Base-by-base conservation (phyloP, 2,329 filamentous ascomycete genomes). In the Beauveria rudraprayagi region DNA sequence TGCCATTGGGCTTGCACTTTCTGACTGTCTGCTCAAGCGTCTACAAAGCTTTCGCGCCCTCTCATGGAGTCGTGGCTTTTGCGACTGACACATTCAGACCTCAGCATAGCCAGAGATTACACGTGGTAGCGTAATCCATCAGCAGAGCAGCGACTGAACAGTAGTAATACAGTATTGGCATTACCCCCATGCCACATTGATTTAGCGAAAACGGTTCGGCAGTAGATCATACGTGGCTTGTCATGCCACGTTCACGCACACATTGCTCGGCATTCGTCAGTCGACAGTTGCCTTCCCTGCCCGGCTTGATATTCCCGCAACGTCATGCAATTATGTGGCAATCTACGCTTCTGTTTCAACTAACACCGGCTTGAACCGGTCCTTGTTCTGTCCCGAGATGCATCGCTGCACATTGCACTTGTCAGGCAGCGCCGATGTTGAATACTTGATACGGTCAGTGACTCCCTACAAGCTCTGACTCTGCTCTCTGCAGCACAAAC, bases 121-220 rank as follows among this genome's bases (percentile, higher is more conserved):
- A 46, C 48, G 10, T n/a, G 8, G 16, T n/a, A 43, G 46, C 19
- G 56, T 59, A 59, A 59, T 58, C 9, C 22, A 59, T 17, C 22
- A 50, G 34, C 22, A 41, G 8, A 28, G 8, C 22, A n/a, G 26
- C 40, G 37, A 17, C 34, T 17, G 17, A 9, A 17, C 3, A 28
- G 41, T 54, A 47, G 57, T 54, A 22, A 60, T 19, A 53, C 41
- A 37, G n/a, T 22, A 60, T 47, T 60, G 50, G 48, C 57, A 40
- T 17, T 53, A 46, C 19, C 48, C 57, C 54, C 57, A 40, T 54
- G 41, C 50, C 24, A 30, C 41, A 54, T 43, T 46, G 26, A 22
- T 37, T 37, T n/a, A 28, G 46, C 37, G 24, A 44, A 52, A 50
- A 40, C 60, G 22, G 19, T 46, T 44, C 53, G 46, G 60, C 46